Conservation (phyloP, 2,329 filamentous ascomycete genomes). For the Colletotrichum somersetense region DNA sequence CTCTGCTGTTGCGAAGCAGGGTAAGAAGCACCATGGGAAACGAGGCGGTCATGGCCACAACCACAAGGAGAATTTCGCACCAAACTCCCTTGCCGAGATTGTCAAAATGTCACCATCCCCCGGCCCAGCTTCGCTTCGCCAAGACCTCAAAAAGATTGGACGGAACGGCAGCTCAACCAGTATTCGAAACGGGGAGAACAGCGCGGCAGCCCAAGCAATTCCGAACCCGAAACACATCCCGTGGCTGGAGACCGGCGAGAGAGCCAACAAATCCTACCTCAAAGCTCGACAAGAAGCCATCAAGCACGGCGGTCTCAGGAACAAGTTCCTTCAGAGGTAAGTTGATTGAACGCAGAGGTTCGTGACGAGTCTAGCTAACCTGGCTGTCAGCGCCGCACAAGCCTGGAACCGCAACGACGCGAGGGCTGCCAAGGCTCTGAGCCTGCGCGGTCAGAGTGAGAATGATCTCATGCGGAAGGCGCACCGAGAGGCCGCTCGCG, state of each 20-base stretch:
- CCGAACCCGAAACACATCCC: conserved; percentile 91
- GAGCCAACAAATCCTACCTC: conserved; percentile 92
- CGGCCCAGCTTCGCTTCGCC: conserved; percentile 70
- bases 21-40: conserved; percentile 95
- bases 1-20: conserved; percentile 78
- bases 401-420: conserved; percentile 99
- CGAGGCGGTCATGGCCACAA: conserved; percentile 82
- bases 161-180: conserved; percentile 76
- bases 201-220: conserved; percentile 84
- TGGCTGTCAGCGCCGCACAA: conserved; percentile 80
- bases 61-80: conserved; percentile 75
- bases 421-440: conserved; percentile 93
- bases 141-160: conserved; percentile 69
- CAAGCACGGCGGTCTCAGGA: conserved; percentile 94
- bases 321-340: conserved; percentile 96
- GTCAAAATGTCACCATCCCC: conserved; percentile 95
- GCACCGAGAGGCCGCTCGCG: conserved; percentile 90
- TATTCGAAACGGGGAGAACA: conserved; percentile 80
- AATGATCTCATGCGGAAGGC: conserved; percentile 98
- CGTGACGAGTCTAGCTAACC: conserved; percentile 7
- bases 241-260: conserved; percentile 94
- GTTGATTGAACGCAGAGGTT: conserved; percentile 41
- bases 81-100: conserved; percentile 90
- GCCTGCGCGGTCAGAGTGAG: conserved; percentile 93
- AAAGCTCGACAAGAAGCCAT: conserved; percentile 96